phyloP scores from a whole-genome alignment of 2,329 filamentous ascomycete genomes.

The Hypocrella siamensis region DNA sequence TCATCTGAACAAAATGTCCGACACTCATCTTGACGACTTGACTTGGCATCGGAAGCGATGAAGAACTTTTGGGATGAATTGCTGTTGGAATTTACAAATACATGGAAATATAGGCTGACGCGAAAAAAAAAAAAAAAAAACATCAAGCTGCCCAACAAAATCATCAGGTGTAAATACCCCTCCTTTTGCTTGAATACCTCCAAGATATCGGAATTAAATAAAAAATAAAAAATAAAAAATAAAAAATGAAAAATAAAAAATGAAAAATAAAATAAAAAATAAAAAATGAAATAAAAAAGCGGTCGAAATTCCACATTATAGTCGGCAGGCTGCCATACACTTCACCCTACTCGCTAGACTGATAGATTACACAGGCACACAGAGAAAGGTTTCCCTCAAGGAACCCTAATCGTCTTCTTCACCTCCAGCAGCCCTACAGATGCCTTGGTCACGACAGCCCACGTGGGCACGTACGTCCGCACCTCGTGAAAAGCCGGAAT shows the following conservation, averaged over 20 bases:
- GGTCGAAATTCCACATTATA: too few species aligned
- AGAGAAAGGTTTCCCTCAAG: too few species aligned
- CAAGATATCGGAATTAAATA: too few species aligned
- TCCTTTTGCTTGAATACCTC: too few species aligned
- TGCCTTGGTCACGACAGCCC: conserved; percentile 64
- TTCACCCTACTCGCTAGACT: too few species aligned
- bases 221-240: not conserved
- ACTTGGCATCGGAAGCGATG: not conserved
- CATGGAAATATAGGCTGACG: not conserved
- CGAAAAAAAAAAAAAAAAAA: not conserved
- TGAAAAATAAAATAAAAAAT: too few species aligned
- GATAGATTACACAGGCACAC: too few species aligned
- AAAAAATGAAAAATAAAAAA: not conserved
- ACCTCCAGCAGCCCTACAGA: conserved; percentile 71
- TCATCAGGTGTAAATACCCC: too few species aligned
- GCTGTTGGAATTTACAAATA: too few species aligned
- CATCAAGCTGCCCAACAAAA: conserved; percentile 12
- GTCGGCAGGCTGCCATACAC: too few species aligned
- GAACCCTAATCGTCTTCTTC: conserved; percentile 50
- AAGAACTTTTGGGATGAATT: not conserved
- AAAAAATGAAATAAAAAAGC: too few species aligned
- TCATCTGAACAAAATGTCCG: too few species aligned
- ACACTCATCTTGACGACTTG: conserved; percentile 6
- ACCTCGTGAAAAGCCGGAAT: conserved; percentile 80
- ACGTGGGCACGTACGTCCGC: conserved; percentile 58